Evolutionary conservation across 768 basidiomycete genomes (phyloP).

Genomic region (Tricholoma flavovirens): DNA sequence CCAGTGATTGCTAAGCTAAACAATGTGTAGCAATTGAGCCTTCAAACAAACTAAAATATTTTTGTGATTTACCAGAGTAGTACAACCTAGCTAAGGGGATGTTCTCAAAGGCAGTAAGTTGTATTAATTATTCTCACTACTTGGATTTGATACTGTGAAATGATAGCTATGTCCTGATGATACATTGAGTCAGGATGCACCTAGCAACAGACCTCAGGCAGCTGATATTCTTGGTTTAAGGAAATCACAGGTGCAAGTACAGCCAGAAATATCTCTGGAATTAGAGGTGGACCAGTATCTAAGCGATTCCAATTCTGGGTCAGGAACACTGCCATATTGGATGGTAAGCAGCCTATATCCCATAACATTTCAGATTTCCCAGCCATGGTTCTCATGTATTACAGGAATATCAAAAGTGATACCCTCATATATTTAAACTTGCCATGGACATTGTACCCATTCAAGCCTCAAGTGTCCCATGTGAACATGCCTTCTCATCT

Average conservation of each 20-base stretch:
- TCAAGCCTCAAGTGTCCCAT: conserved; percentile 8
- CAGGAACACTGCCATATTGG: neutral
- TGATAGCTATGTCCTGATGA: neutral
- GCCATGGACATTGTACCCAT: conserved; percentile 8
- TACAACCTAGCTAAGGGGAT: neutral
- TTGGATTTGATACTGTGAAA: neutral
- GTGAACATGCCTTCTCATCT: conserved; percentile 7
- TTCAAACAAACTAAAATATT: conserved; percentile 7
- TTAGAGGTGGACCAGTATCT: conserved; percentile 1
- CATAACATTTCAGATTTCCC: neutral
- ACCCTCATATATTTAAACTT: neutral
- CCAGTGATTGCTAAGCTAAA: neutral
- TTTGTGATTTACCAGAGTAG: neutral
- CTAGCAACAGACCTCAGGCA: neutral
- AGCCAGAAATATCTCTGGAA: neutral
- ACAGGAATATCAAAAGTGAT: neutral
- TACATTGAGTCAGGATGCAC: neutral
- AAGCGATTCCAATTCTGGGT: neutral
- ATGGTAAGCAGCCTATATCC: neutral
- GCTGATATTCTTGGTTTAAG: conserved; percentile 1
- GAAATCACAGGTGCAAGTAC: neutral
- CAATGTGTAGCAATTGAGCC: conserved; percentile 10
- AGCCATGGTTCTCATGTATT: neutral
- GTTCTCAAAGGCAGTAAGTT: neutral
- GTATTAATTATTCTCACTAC: neutral